A percentile compares a stretch with the other conserved stretches of the same genome.
Conservation (phyloP, 257 asterid genomes). For the Paraleonurus japonicus region DNA sequence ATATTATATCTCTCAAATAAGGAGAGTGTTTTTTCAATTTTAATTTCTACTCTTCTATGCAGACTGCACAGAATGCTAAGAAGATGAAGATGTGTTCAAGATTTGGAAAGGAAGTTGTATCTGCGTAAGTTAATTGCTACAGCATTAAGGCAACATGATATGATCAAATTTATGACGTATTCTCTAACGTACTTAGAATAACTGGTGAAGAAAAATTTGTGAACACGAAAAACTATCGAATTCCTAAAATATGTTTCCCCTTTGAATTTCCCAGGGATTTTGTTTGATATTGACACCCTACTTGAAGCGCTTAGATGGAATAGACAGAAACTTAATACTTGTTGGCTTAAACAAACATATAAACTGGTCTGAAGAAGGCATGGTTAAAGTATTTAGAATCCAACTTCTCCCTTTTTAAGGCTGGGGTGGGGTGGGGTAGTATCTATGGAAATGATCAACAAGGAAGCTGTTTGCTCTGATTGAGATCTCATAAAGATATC, state of each 20-base stretch:
- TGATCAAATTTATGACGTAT: not conserved
- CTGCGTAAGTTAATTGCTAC: constrained; percentile 67
- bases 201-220: not conserved
- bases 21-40: constrained; percentile 16
- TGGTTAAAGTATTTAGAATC: not conserved
- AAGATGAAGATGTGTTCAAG: constrained; percentile 70
- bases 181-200: not conserved
- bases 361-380: not conserved
- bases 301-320: not conserved
- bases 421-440: not conserved
- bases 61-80: constrained; percentile 85
- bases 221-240: not conserved
- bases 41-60: constrained; percentile 28
- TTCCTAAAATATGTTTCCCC: not conserved
- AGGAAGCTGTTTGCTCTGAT: not conserved
- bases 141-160: constrained; percentile 4
- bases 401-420: not conserved
- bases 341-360: not conserved
- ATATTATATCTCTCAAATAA: not conserved
- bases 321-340: not conserved
- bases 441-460: not conserved
- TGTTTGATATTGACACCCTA: not conserved
- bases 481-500: not conserved
- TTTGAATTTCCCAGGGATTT: not conserved
- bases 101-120: constrained; percentile 89